A percentile compares a stretch with the other conserved stretches of the same genome.
Evolutionary conservation across 2,329 filamentous ascomycete species (phyloP).

Genomic region (Paecilomyces fulvus): DNA sequence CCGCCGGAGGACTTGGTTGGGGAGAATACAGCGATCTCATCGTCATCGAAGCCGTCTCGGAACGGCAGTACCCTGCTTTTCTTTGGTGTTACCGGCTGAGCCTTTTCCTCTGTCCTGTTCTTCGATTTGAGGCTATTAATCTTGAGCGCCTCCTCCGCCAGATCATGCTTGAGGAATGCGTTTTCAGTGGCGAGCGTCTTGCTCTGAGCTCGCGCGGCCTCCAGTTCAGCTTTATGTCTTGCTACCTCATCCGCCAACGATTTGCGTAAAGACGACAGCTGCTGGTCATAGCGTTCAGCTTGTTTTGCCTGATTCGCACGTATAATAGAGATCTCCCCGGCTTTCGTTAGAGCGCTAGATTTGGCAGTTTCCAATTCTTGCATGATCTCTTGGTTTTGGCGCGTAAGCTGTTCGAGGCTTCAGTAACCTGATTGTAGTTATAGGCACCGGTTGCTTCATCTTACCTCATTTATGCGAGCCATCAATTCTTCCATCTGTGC

Average conservation of each 20-base stretch:
- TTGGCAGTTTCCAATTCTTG: conserved; percentile 32
- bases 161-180: conserved; percentile 52
- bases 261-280: conserved; percentile 45
- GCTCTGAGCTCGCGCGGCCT: conserved; percentile 45
- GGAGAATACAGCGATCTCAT: conserved; percentile 48
- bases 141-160: conserved; percentile 47
- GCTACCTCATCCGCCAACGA: conserved; percentile 45
- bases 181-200: conserved; percentile 51
- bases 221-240: conserved; percentile 47
- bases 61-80: conserved; percentile 41
- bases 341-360: conserved; percentile 40
- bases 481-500: conserved; percentile 5
- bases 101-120: conserved; percentile 24
- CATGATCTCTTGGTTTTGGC: conserved; percentile 31
- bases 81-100: conserved; percentile 42
- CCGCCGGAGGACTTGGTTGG: conserved; percentile 42
- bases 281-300: conserved; percentile 45
- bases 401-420: conserved; percentile 23
- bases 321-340: conserved; percentile 55
- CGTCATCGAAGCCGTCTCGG: conserved; percentile 57
- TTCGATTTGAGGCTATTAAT: conserved; percentile 34
- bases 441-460: not conserved
- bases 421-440: conserved; percentile 1
- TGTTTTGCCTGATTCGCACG: conserved; percentile 49
- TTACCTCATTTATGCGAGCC: conserved; percentile 19